Evolutionary conservation across 2,329 filamentous ascomycete genomes (phyloP).

Genomic region (Chaetomiaceae sp.): DNA sequence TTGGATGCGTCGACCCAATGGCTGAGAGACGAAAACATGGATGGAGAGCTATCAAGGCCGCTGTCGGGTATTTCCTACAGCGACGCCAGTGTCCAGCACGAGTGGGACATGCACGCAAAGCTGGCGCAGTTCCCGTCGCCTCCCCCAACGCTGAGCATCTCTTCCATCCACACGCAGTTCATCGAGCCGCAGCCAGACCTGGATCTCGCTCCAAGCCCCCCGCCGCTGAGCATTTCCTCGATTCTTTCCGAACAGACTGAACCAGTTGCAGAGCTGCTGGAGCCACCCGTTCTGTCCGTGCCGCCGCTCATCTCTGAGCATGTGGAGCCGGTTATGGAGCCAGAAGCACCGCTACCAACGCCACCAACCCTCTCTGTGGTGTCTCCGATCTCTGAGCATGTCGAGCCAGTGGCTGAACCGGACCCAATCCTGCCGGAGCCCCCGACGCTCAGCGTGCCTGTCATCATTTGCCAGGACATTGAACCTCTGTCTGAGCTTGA

Average conservation of each 20-base stretch:
- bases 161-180: slow-evolving; percentile 40
- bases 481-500: slow-evolving; percentile 21
- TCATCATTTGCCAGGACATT: slow-evolving; percentile 19
- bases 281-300: neutral
- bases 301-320: slow-evolving; percentile 19
- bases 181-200: slow-evolving; percentile 41
- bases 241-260: slow-evolving; percentile 22
- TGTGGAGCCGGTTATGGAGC: slow-evolving; percentile 21
- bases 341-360: slow-evolving; percentile 17
- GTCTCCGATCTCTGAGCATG: slow-evolving; percentile 14
- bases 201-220: slow-evolving; percentile 23
- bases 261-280: slow-evolving; percentile 18
- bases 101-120: slow-evolving; percentile 46
- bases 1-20: slow-evolving; percentile 26
- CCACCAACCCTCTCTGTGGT: slow-evolving; percentile 19
- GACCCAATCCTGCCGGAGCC: slow-evolving; percentile 6
- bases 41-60: slow-evolving; percentile 35
- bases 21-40: slow-evolving; percentile 23
- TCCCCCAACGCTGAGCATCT: slow-evolving; percentile 38
- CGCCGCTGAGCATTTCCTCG: slow-evolving; percentile 11
- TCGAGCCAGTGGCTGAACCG: slow-evolving; percentile 21
- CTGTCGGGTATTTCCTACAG: slow-evolving; percentile 48
- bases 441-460: slow-evolving; percentile 13
- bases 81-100: slow-evolving; percentile 49
- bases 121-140: slow-evolving; percentile 49